A percentile compares a stretch with the other conserved stretches of the same genome.
phyloP scores from a whole-genome alignment of 176 grass and related monocot species.

The Saccharum officinarum region DNA sequence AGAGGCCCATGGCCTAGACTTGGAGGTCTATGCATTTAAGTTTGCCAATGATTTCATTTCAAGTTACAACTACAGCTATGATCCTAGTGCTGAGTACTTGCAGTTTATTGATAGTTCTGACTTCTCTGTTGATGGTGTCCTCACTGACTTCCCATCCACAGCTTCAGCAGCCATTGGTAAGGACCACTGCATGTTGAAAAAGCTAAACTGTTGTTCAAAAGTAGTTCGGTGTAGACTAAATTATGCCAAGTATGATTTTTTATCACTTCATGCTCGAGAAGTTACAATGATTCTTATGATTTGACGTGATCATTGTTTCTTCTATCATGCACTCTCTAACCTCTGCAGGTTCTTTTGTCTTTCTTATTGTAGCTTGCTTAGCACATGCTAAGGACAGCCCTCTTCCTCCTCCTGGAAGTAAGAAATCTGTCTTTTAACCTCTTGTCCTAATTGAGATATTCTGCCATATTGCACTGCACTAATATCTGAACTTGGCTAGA shows the following conservation, averaged over 20 bases:
- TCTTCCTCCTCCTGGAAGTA: conserved; percentile 40
- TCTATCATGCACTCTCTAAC: background rate
- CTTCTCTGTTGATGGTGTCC: conserved; percentile 73
- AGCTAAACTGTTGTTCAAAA: conserved; percentile 23
- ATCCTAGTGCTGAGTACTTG: conserved; percentile 83
- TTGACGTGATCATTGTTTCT: background rate
- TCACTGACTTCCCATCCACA: conserved; percentile 84
- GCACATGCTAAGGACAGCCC: conserved; percentile 58
- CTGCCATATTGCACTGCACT: background rate
- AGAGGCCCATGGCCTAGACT: conserved; percentile 62
- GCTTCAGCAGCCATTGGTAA: conserved; percentile 80
- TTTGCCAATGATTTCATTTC: conserved; percentile 70
- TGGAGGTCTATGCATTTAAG: conserved; percentile 64
- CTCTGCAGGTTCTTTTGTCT: conserved; percentile 1
- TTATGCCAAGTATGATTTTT: conserved; percentile 1
- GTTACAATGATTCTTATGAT: background rate
- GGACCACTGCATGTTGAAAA: conserved; percentile 16
- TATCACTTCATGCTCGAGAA: background rate
- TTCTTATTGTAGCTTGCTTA: conserved; percentile 79
- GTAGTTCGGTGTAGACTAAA: background rate
- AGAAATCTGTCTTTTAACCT: background rate
- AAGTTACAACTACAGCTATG: conserved; percentile 91
- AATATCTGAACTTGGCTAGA: conserved; percentile 13
- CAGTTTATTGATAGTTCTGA: conserved; percentile 72
- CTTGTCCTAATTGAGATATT: background rate